Evolutionary conservation across 129 eudicot genomes (phyloP).

Genomic region (Calendula officinalis): DNA sequence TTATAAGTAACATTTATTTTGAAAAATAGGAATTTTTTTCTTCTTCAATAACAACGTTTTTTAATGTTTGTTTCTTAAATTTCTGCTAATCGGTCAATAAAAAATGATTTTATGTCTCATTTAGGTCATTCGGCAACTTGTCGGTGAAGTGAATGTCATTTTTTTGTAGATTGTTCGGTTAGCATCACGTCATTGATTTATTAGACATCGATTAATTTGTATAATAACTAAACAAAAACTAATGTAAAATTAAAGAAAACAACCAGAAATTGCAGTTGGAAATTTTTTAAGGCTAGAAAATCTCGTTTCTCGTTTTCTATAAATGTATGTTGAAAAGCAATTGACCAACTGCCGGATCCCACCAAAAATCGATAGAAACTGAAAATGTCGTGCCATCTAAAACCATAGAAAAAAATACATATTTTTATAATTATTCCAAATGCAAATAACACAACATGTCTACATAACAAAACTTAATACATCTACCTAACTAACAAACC

Average conservation of each 20-base stretch:
- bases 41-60: no score
- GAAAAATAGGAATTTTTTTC: no score
- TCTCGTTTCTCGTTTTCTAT: background rate
- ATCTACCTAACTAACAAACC: conserved; percentile 6
- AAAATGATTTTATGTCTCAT: no score
- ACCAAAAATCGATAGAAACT: conserved; percentile 11
- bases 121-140: no score
- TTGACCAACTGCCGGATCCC: conserved; percentile 19
- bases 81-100: no score
- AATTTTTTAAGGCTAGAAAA: background rate
- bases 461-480: conserved; percentile 17
- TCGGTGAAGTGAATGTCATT: no score
- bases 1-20: no score
- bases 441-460: conserved; percentile 9
- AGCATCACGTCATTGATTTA: no score
- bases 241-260: background rate
- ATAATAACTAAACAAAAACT: no score
- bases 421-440: background rate
- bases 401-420: background rate
- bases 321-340: conserved; percentile 9
- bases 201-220: no score
- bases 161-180: no score
- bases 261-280: background rate
- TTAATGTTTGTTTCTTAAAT: no score
- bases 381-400: conserved; percentile 28